Conservation (phyloP, 129 eudicot genomes). For the Escallonia herrerae region DNA sequence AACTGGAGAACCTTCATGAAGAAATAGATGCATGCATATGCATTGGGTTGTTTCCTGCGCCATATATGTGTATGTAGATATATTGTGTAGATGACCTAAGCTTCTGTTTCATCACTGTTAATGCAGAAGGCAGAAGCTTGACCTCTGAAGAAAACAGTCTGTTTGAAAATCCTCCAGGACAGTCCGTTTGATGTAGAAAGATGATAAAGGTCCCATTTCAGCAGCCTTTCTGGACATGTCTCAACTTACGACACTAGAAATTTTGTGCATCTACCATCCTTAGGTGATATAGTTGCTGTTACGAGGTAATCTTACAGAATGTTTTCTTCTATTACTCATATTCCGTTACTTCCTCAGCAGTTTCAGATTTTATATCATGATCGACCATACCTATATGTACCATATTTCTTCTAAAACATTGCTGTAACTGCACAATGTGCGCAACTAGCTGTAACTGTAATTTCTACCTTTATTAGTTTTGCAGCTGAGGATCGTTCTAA, state of each 20-base stretch:
- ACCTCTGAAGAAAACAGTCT: slow-evolving; percentile 24
- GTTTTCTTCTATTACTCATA: not conserved
- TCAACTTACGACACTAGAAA: not conserved
- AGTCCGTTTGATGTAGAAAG: slow-evolving; percentile 16
- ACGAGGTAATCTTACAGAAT: slow-evolving; percentile 4
- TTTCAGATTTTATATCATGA: not conserved
- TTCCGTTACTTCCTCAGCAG: not conserved
- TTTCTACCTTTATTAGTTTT: no score
- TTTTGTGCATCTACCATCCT: slow-evolving; percentile 9
- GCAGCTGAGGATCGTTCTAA: no score
- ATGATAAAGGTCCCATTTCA: not conserved
- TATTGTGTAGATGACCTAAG: not conserved
- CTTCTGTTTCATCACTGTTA: slow-evolving; percentile 3
- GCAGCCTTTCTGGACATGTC: not conserved
- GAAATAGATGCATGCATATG: no score
- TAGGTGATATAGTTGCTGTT: slow-evolving; percentile 7
- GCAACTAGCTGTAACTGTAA: no score
- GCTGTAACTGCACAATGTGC: no score
- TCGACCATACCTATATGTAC: not conserved
- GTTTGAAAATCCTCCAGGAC: slow-evolving; percentile 19
- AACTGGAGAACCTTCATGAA: no score
- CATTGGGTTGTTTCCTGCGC: not conserved
- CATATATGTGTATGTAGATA: not conserved
- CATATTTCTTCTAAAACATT: not conserved
- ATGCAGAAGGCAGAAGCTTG: slow-evolving; percentile 25